A percentile compares a stretch with the other conserved stretches of the same genome.
These are phyloP conservation scores for Cladosporium sp. DNA, from an alignment of 2,329 filamentous ascomycete genomes.

Conservation along the genomic window DNA sequence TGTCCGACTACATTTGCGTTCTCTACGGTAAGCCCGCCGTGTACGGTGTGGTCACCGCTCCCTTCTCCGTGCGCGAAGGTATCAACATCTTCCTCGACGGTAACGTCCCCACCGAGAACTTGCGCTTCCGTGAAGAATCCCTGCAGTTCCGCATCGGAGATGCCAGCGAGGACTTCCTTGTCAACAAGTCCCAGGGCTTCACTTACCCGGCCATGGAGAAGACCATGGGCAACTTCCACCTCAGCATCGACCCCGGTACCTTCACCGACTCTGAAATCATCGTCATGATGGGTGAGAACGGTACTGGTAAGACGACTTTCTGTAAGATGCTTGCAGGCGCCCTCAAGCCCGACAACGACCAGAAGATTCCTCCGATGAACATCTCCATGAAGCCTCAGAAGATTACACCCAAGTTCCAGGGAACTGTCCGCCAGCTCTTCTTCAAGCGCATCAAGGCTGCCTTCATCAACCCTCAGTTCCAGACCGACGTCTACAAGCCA, in stretches of 20 bases:
- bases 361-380: conserved; percentile 84
- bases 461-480: conserved; percentile 96
- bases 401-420: conserved; percentile 96
- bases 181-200: conserved; percentile 81
- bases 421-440: conserved; percentile 94
- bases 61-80: conserved; percentile 92
- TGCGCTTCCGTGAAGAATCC: conserved; percentile 96
- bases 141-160: conserved; percentile 93
- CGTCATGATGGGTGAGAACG: conserved; percentile 99
- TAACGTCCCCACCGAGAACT: conserved; percentile 95
- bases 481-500: conserved; percentile 99
- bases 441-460: conserved; percentile 99
- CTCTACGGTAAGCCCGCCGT: conserved; percentile 93
- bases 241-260: conserved; percentile 73
- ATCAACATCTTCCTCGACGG: conserved; percentile 99
- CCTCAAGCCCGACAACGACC: conserved; percentile 78
- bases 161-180: conserved; percentile 79
- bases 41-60: conserved; percentile 95
- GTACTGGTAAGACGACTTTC: conserved; percentile 98
- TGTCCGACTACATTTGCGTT: conserved; percentile 97
- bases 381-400: conserved; percentile 99
- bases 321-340: conserved; percentile 92
- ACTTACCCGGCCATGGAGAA: conserved; percentile 88
- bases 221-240: conserved; percentile 82
- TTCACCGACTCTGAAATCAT: conserved; percentile 99